Evolutionary conservation across 495 filamentous ascomycete genomes (phyloP), one percentile per base, ranked within the genome.

Genomic region (Cudoniella acicularis): DNA sequence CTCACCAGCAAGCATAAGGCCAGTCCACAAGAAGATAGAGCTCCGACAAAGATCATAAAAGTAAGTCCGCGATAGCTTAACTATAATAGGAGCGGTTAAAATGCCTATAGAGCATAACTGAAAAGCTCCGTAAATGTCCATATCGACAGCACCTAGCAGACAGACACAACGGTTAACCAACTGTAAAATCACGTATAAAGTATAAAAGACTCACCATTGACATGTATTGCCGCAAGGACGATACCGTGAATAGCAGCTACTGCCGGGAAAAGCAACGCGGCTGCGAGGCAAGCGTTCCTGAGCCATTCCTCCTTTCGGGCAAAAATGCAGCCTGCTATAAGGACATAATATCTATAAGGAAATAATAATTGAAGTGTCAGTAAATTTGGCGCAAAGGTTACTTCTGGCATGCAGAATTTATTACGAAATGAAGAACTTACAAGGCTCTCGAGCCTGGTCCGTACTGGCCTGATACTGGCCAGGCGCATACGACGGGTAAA

Each of bases 61-160:
- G 63, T 85, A 85, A 0, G 83, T 85, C 10, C 70, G 70, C 1
- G 81, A 84, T 22, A 83, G 64, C 23, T 74, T 70, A 26, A 83
- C 83, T 0, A 80, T 83, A 1, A 77, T 70, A 0, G 83, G 83
- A 16, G 82, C 83, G 1, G 83, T 77, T 10, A 87, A 59, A 25
- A 84, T 80, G 27, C 80, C 83, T 49, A 87, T 83, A 2, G 82
- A 75, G 59, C 83, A 87, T 4, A 84, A 65, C 60, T 87, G 83
- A 49, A 87, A 83, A 18, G 83, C 80, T 1, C 83, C 83, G 25
- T 81, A 87, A 3, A 87, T 70, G 64, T 87, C 83, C 82, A 87
- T 82, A 62, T 87, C 83, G 18, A 85, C 73, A 40, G 80, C 82
- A 25, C 70, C 81, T 83, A 51, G 36, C 24, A 25, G 16, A 30